Percentiles rank a stretch among this genome's conserved stretches.
phyloP scores from a whole-genome alignment of 2,329 filamentous ascomycete genomes.

The Fusarium oxysporum region DNA sequence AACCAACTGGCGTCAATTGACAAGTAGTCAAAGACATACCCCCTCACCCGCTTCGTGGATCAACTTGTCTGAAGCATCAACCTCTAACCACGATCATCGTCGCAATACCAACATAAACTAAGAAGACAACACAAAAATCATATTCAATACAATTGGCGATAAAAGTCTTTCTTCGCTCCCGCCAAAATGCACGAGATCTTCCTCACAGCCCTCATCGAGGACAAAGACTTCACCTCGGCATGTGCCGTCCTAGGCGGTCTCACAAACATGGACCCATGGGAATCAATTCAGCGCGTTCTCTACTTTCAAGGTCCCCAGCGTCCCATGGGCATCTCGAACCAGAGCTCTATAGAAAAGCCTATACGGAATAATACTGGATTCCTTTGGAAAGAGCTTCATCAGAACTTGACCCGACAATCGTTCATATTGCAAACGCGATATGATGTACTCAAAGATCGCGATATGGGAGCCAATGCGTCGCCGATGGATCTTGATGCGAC shows the following conservation, averaged over 20 bases:
- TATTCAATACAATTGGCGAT: accelerated
- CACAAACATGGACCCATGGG: slow-evolving; percentile 66
- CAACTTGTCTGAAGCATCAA: not conserved
- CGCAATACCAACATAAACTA: not conserved
- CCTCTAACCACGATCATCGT: no score
- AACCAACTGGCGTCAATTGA: not conserved
- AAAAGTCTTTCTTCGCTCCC: accelerated
- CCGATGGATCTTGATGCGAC: slow-evolving; percentile 56
- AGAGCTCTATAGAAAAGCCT: slow-evolving; percentile 53
- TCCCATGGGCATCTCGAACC: slow-evolving; percentile 59
- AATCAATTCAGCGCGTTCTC: slow-evolving; percentile 62
- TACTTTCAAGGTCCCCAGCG: slow-evolving; percentile 63
- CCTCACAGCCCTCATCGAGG: slow-evolving; percentile 64
- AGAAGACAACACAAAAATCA: accelerated
- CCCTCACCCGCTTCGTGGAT: not conserved
- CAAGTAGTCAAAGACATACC: not conserved
- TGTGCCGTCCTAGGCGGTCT: slow-evolving; percentile 67
- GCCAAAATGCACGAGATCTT: slow-evolving; percentile 65
- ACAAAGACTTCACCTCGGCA: slow-evolving; percentile 61
- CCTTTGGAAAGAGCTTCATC: slow-evolving; percentile 66
- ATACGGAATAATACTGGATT: slow-evolving; percentile 52
- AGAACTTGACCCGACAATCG: slow-evolving; percentile 66
- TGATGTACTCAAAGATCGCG: slow-evolving; percentile 60
- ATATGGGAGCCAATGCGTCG: slow-evolving; percentile 56
- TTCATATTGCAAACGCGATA: slow-evolving; percentile 68